These are phyloP conservation scores for Stagonosporopsis chrysanthemi DNA, from an alignment of 2,329 filamentous ascomycete species.

Conservation along the genomic window DNA sequence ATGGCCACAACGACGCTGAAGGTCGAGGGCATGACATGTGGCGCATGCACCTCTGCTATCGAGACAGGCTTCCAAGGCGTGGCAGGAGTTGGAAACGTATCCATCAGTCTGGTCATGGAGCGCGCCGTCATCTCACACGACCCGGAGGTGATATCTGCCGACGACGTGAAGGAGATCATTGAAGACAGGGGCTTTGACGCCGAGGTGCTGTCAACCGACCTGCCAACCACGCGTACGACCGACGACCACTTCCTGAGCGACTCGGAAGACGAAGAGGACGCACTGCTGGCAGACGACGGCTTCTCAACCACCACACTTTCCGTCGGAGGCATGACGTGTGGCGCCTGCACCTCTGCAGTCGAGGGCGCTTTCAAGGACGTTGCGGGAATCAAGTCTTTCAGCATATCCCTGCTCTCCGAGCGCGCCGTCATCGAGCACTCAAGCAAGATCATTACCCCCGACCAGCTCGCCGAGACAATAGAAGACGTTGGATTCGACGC, in stretches of 20 bases:
- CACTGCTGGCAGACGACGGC: slow-evolving; percentile 48
- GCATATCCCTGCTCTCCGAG: slow-evolving; percentile 83
- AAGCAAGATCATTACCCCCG: slow-evolving; percentile 59
- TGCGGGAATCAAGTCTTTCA: slow-evolving; percentile 76
- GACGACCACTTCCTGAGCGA: slow-evolving; percentile 48
- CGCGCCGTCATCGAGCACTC: slow-evolving; percentile 87
- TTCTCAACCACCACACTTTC: slow-evolving; percentile 73
- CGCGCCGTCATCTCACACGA: slow-evolving; percentile 94
- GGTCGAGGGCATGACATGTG: slow-evolving; percentile 87
- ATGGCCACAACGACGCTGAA: slow-evolving; percentile 91
- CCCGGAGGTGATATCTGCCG: slow-evolving; percentile 73
- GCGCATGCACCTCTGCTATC: slow-evolving; percentile 93
- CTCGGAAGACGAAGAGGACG: slow-evolving; percentile 45
- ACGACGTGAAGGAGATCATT: slow-evolving; percentile 82
- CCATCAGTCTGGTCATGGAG: slow-evolving; percentile 93
- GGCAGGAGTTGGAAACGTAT: slow-evolving; percentile 82
- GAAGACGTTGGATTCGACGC: slow-evolving; percentile 81
- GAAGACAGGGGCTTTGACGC: slow-evolving; percentile 94
- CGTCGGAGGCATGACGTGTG: slow-evolving; percentile 89
- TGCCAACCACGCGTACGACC: slow-evolving; percentile 61
- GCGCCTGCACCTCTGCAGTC: slow-evolving; percentile 85
- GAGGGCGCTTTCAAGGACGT: slow-evolving; percentile 81
- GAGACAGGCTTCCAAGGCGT: slow-evolving; percentile 88
- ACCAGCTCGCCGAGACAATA: slow-evolving; percentile 65
- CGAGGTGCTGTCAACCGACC: slow-evolving; percentile 81